Percentiles rank a stretch among this genome's conserved stretches.
phyloP scores from a whole-genome alignment of 441 rosid genomes.

The Pelargonium myrrhifolium region DNA sequence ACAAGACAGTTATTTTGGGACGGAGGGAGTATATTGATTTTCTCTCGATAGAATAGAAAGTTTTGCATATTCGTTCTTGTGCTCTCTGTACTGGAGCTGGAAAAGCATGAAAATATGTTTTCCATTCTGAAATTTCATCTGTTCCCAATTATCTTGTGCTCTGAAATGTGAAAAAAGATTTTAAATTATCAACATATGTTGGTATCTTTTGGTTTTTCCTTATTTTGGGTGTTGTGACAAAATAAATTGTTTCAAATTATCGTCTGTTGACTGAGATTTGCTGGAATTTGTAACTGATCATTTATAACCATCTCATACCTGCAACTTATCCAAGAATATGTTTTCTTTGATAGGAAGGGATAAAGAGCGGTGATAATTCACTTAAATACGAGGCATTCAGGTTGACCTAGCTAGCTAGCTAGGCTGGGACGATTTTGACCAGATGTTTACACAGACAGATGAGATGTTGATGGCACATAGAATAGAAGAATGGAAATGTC shows the following conservation, averaged over 20 bases:
- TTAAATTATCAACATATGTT: not conserved
- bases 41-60: not conserved
- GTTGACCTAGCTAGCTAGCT: slow-evolving; percentile 21
- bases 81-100: not conserved
- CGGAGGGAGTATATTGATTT: no score
- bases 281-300: not conserved
- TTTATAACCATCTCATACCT: not conserved
- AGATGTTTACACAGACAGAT: slow-evolving; percentile 19
- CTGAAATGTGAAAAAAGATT: not conserved
- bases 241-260: not conserved
- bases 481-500: slow-evolving; percentile 21
- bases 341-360: slow-evolving; percentile 31
- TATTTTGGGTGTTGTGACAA: not conserved
- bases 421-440: slow-evolving; percentile 39
- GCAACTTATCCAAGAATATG: slow-evolving; percentile 14
- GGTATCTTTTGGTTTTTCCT: not conserved
- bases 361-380: slow-evolving; percentile 27
- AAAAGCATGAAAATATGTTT: no score
- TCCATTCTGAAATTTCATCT: not conserved
- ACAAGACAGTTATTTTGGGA: no score
- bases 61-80: not conserved
- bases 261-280: not conserved
- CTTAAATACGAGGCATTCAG: slow-evolving; percentile 15
- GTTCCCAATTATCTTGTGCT: not conserved
- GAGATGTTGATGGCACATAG: slow-evolving; percentile 16